phyloP scores from a whole-genome alignment of 2,329 filamentous ascomycete species.

The Aspergillus fumigatus region DNA sequence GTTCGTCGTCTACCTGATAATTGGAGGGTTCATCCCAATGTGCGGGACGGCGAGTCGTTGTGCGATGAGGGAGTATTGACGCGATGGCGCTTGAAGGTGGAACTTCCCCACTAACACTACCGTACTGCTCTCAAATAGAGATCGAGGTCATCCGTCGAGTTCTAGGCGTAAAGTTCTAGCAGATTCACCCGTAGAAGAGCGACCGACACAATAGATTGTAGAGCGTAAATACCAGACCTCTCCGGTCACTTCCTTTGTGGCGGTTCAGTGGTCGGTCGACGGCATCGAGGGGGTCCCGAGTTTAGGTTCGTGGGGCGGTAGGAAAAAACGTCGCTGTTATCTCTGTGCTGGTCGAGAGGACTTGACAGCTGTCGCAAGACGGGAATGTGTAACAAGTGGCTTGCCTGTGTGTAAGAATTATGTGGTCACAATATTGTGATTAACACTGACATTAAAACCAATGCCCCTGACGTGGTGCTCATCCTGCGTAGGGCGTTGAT shows the following conservation, averaged over 20 bases:
- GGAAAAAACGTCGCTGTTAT: constrained; percentile 6
- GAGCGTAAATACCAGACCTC: not conserved
- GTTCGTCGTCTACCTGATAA: constrained; percentile 18
- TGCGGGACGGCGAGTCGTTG: constrained; percentile 29
- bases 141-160: not conserved
- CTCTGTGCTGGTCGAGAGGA: not conserved
- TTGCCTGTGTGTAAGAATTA: not conserved
- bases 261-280: constrained; percentile 17
- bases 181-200: not conserved
- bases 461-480: not conserved
- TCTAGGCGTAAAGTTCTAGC: not conserved
- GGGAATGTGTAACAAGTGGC: not conserved
- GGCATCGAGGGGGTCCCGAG: constrained; percentile 20
- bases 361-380: not conserved
- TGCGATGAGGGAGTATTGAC: constrained; percentile 26
- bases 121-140: constrained; percentile 4
- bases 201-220: not conserved
- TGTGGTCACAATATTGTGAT: not conserved
- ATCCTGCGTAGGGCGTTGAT: not conserved
- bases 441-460: not conserved
- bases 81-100: constrained; percentile 12
- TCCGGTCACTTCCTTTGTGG: constrained; percentile 6
- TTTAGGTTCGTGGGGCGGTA: constrained; percentile 27
- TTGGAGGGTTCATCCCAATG: constrained; percentile 27
- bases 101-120: constrained; percentile 18